phyloP scores from a whole-genome alignment of 2,329 filamentous ascomycete species.

The Aspergillus nomiae region DNA sequence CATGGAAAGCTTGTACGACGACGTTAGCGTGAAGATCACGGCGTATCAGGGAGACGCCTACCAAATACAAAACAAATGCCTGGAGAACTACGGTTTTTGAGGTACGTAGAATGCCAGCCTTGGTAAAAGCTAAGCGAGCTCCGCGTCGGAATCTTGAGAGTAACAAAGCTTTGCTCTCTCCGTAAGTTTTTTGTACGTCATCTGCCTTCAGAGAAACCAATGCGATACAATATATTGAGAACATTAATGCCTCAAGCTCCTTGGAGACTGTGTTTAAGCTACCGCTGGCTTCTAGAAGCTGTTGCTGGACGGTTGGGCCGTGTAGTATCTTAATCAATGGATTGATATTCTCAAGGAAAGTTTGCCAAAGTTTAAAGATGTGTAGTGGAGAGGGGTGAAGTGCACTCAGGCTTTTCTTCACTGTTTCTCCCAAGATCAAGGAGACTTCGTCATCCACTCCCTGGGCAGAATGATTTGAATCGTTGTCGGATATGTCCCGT shows the following conservation, averaged over 20 bases:
- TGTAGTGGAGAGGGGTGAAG: constrained; percentile 24
- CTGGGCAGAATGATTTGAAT: not conserved
- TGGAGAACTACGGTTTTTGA: constrained; percentile 50
- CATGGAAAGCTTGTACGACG: constrained; percentile 28
- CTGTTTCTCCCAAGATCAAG: not conserved
- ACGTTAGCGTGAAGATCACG: not conserved
- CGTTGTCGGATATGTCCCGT: constrained; percentile 7
- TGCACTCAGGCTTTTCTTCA: constrained; percentile 2
- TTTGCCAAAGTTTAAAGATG: constrained; percentile 59
- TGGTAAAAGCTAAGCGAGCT: constrained; percentile 40
- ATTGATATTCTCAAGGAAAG: constrained; percentile 69
- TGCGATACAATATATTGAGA: constrained; percentile 63
- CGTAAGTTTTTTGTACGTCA: constrained; percentile 52
- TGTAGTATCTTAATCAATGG: constrained; percentile 69
- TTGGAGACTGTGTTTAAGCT: constrained; percentile 57
- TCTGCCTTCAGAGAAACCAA: constrained; percentile 56
- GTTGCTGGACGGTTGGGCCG: constrained; percentile 63
- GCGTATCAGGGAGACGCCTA: constrained; percentile 16
- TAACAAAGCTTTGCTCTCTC: constrained; percentile 28
- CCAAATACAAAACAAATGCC: constrained; percentile 50
- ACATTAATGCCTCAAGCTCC: constrained; percentile 67
- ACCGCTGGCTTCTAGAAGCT: constrained; percentile 63
- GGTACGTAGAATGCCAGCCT: constrained; percentile 41
- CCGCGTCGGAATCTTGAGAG: constrained; percentile 44
- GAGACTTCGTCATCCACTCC: constrained; percentile 2